A percentile compares a stretch with the other conserved stretches of the same genome.
Evolutionary conservation across 352 stramenopile species (phyloP).

Genomic region (Peronosclerospora sorghi): DNA sequence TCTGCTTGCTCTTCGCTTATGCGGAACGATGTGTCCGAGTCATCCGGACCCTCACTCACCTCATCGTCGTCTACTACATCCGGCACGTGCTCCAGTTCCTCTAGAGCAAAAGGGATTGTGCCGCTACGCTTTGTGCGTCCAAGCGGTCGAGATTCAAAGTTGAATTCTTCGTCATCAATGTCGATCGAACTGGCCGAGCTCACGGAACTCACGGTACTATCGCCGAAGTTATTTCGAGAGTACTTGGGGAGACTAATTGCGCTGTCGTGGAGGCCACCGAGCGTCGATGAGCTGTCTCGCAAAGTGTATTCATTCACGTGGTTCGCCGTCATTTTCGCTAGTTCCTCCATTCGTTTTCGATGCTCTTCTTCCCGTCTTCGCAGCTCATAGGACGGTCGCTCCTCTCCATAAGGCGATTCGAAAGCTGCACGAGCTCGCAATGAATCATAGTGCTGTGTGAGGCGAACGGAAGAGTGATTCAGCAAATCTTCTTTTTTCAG

Average conservation of each 20-base stretch:
- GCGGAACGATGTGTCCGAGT: slow-evolving; percentile 12
- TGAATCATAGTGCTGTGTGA: slow-evolving; percentile 30
- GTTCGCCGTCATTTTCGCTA: slow-evolving; percentile 29
- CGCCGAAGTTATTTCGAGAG: slow-evolving; percentile 12
- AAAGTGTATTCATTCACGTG: slow-evolving; percentile 29
- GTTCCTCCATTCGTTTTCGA: slow-evolving; percentile 46
- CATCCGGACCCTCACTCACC: slow-evolving; percentile 9
- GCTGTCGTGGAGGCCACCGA: slow-evolving; percentile 31
- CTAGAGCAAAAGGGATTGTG: slow-evolving; percentile 31
- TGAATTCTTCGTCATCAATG: slow-evolving; percentile 28
- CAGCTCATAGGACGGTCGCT: slow-evolving; percentile 36
- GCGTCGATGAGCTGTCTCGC: slow-evolving; percentile 32
- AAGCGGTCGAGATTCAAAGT: slow-evolving; percentile 23
- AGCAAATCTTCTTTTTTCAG: slow-evolving; percentile 38
- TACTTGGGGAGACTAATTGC: slow-evolving; percentile 17
- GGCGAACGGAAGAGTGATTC: slow-evolving; percentile 25
- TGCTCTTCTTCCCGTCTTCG: slow-evolving; percentile 40
- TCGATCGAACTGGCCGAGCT: slow-evolving; percentile 15
- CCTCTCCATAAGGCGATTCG: slow-evolving; percentile 23
- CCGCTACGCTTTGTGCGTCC: slow-evolving; percentile 39
- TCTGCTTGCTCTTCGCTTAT: slow-evolving; percentile 20
- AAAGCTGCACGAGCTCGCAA: slow-evolving; percentile 17
- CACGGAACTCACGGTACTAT: slow-evolving; percentile 11
- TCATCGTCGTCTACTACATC: slow-evolving; percentile 14
- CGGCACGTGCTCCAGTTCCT: slow-evolving; percentile 19